These are phyloP conservation scores for Golubevia sp. DNA, from an alignment of 1,284 basidiomycete genomes.

Conservation along the genomic window DNA sequence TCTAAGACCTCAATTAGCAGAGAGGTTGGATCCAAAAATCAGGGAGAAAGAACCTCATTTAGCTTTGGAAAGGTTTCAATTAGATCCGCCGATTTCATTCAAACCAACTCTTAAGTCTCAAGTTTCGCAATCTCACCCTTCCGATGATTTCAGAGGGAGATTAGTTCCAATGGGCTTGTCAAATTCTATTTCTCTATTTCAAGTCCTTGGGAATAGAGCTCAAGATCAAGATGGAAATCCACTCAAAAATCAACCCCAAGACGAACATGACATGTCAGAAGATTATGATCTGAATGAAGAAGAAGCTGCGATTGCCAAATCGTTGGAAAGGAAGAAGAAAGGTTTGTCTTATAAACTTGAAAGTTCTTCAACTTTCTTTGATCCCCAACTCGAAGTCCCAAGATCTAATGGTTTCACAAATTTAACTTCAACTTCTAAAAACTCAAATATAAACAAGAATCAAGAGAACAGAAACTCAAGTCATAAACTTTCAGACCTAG, in stretches of 20 bases:
- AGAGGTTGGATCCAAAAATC: neutral
- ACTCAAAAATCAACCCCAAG: neutral
- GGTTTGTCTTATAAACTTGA: too few species aligned
- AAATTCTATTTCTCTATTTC: neutral
- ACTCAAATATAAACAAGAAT: too few species aligned
- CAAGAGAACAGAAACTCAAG: too few species aligned
- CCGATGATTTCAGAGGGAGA: neutral
- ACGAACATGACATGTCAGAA: neutral
- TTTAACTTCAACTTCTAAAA: too few species aligned
- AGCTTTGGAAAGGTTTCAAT: neutral
- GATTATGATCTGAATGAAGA: neutral
- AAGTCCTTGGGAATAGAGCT: neutral
- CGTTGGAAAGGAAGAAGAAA: too few species aligned
- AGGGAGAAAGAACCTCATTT: neutral
- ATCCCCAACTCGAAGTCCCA: neutral
- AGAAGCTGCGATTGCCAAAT: too few species aligned
- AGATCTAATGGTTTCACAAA: too few species aligned
- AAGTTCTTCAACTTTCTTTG: neutral
- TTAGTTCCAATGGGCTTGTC: neutral
- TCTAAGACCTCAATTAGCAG: neutral
- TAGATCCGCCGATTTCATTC: neutral
- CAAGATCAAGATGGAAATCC: neutral
- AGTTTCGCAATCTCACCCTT: too few species aligned
- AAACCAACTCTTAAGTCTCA: too few species aligned
- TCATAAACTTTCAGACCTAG: too few species aligned